phyloP scores from a whole-genome alignment of 352 stramenopile species.

The Phytophthora vignae region DNA sequence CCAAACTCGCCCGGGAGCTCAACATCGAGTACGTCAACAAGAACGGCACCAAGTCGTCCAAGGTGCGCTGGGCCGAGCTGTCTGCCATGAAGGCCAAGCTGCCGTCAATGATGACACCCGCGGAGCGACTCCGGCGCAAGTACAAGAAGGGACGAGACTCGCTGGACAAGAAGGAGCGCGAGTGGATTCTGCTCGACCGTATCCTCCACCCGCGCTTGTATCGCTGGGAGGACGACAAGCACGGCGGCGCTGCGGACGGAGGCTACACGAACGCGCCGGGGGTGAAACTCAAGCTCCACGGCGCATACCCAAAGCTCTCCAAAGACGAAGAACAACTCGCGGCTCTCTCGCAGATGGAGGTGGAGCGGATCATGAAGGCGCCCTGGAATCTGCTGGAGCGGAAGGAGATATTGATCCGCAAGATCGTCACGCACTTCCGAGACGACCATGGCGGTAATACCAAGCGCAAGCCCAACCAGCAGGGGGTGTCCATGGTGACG shows the following conservation, averaged over 20 bases:
- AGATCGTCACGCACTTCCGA: slow-evolving; percentile 73
- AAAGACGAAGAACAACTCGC: slow-evolving; percentile 77
- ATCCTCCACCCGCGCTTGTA: slow-evolving; percentile 72
- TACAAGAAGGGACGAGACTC: slow-evolving; percentile 77
- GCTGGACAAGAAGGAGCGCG: slow-evolving; percentile 77
- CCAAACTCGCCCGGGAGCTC: slow-evolving; percentile 61
- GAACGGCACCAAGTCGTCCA: slow-evolving; percentile 54
- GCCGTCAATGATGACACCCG: slow-evolving; percentile 81
- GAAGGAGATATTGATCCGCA: slow-evolving; percentile 80
- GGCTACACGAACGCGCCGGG: slow-evolving; percentile 29
- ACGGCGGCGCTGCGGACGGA: slow-evolving; percentile 31
- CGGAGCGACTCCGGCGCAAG: slow-evolving; percentile 74
- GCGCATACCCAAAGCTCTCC: slow-evolving; percentile 52
- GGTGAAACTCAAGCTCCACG: slow-evolving; percentile 53
- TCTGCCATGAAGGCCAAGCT: slow-evolving; percentile 80
- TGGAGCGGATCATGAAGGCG: slow-evolving; percentile 76
- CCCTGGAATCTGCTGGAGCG: slow-evolving; percentile 78
- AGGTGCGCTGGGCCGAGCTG: slow-evolving; percentile 75
- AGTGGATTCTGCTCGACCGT: slow-evolving; percentile 81
- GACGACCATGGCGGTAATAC: slow-evolving; percentile 45
- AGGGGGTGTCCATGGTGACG: slow-evolving; percentile 44
- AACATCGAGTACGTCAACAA: slow-evolving; percentile 69
- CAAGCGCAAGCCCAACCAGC: slow-evolving; percentile 19
- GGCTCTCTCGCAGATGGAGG: slow-evolving; percentile 63
- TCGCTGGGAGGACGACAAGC: slow-evolving; percentile 67